Evolutionary conservation across 2,329 filamentous ascomycete genomes (phyloP), one percentile per base, ranked within the genome.

Genomic region (Onygena corvina): DNA sequence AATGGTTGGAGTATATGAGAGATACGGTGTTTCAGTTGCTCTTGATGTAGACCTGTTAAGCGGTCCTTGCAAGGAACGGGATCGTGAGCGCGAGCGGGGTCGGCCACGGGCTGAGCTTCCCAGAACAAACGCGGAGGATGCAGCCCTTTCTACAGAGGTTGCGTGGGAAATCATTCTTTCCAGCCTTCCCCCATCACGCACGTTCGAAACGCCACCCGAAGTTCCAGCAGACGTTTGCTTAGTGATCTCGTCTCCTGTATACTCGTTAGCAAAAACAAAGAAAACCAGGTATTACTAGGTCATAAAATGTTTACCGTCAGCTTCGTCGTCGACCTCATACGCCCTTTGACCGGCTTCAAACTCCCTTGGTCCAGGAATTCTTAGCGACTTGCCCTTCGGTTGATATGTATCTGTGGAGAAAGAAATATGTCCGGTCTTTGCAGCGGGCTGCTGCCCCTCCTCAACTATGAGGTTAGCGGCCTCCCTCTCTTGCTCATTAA

Each of bases 1-100:
- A 3, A 75, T 53, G 0, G 69, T 71, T 2, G 65, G 67, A 30
- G 68, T 63, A 14, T 64, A 62, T 3, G 70, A 74, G 1, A 74
- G 59, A 20, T 63, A 59, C 0, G 70, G 68, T 44, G 69, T 59
- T 44, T 67, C 54, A 2, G 58, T 50, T 5, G 56, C 48, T 34
- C 30, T 31, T 33, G 51, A 55, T 5, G 44, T 47, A 21, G 42
- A 45, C 9, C 49, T 44, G 30, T 16, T 46, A 14, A 55, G 44
- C 49, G 40, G 48, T 48, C 35, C 36, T 53, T 49, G 44, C 21
- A 42, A 23, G 30, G 49, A 46, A 7, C 27, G 27, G 7, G 40
- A 52, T 18, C 12, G 25, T n/a, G 48, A 50, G 34, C 47, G 50
- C 18, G 50, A 48, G 14, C 48, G 46, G 38, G 54, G 46, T 48